Conservation (phyloP, 768 basidiomycete genomes). For the Fibroporia radiculosa region DNA sequence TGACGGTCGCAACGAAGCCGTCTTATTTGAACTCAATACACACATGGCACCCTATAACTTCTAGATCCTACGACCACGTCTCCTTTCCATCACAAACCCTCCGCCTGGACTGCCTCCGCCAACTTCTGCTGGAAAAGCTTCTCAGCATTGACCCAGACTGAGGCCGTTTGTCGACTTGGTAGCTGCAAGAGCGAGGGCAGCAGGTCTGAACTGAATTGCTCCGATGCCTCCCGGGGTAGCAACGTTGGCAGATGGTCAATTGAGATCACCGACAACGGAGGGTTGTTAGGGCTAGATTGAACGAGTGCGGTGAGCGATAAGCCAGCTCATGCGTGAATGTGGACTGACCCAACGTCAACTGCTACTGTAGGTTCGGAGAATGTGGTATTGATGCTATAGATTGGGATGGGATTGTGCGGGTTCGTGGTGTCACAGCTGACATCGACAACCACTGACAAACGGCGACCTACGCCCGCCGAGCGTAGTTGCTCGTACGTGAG, state of each 20-base stretch:
- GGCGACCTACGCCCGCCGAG: slow-evolving; percentile 60
- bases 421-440: slow-evolving; percentile 99
- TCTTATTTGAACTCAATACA: too few relatives aligned
- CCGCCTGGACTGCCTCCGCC: slow-evolving; percentile 37
- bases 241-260: slow-evolving; percentile 97
- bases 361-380: slow-evolving; percentile 88
- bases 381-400: slow-evolving; percentile 90
- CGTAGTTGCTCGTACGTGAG: slow-evolving; percentile 61
- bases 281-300: slow-evolving; percentile 45
- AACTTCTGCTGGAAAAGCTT: slow-evolving; percentile 68
- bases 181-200: slow-evolving; percentile 78
- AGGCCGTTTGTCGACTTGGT: slow-evolving; percentile 53
- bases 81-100: slow-evolving; percentile 18
- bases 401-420: slow-evolving; percentile 95
- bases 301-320: slow-evolving; percentile 8
- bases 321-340: slow-evolving; percentile 2
- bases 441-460: slow-evolving; percentile 82
- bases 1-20: too few relatives aligned
- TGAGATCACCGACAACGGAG: slow-evolving; percentile 77
- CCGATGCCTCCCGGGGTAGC: slow-evolving; percentile 91
- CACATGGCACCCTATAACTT: too few relatives aligned
- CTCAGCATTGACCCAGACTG: slow-evolving; percentile 88
- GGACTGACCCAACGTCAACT: slow-evolving; percentile 69
- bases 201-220: slow-evolving; percentile 88
- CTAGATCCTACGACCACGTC: too few relatives aligned